A percentile compares a stretch with the other conserved stretches of the same genome.
phyloP scores from a whole-genome alignment of 148 eudicot species.

The Rheum nobile region DNA sequence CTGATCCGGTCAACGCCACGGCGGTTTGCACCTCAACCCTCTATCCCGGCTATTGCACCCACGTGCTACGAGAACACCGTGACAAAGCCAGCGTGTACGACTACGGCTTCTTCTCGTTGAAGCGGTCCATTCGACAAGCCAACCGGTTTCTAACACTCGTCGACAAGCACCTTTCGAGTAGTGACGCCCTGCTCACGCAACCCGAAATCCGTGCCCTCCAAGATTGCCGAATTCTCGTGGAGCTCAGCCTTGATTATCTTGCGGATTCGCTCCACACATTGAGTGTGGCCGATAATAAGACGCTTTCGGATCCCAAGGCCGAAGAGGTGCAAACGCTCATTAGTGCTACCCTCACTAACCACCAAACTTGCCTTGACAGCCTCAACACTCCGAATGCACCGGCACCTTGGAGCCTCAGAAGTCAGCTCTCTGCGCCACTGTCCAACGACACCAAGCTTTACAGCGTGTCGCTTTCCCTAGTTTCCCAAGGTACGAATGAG shows the following conservation, averaged over 20 bases:
- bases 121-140: neutral
- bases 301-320: conserved; percentile 18
- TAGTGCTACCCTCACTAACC: conserved; percentile 61
- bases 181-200: neutral
- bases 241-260: conserved; percentile 2
- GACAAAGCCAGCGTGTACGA: neutral
- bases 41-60: neutral
- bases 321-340: conserved; percentile 61
- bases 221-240: neutral
- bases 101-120: neutral
- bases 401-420: conserved; percentile 27
- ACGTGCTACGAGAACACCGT: neutral
- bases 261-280: neutral
- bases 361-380: conserved; percentile 71
- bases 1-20: neutral
- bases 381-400: conserved; percentile 26
- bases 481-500: conserved; percentile 17
- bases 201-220: neutral
- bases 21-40: neutral
- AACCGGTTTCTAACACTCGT: neutral
- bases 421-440: conserved; percentile 24
- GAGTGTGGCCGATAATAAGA: neutral
- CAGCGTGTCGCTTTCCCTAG: conserved; percentile 48
- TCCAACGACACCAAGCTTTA: conserved; percentile 38
- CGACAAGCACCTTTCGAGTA: neutral